Percentiles rank a stretch among this genome's conserved stretches.
These are phyloP conservation scores for Tricholoma saponaceum DNA, from an alignment of 768 basidiomycete species.

Conservation along the genomic window DNA sequence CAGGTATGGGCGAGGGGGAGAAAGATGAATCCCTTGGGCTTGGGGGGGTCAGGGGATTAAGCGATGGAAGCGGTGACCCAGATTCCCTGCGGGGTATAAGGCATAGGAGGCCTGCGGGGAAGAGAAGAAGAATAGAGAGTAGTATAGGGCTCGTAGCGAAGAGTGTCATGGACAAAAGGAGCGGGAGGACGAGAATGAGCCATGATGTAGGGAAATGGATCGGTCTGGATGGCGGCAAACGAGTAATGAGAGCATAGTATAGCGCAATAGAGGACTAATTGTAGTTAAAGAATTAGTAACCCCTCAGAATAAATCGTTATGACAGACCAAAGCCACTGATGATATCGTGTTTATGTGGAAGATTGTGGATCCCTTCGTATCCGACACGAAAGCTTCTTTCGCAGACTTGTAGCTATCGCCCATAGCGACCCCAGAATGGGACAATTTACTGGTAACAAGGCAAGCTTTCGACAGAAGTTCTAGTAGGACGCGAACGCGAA, in stretches of 20 bases:
- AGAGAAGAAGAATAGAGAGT: slow-evolving; percentile 46
- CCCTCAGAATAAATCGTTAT: background rate
- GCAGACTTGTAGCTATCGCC: slow-evolving; percentile 55
- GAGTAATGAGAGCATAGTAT: slow-evolving; percentile 56
- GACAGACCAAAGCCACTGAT: slow-evolving; percentile 29
- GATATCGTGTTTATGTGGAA: slow-evolving; percentile 66
- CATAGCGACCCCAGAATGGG: no score
- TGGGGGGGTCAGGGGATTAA: background rate
- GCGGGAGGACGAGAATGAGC: slow-evolving; percentile 63
- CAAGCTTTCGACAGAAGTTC: no score
- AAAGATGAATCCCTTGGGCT: slow-evolving; percentile 4
- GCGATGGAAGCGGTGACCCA: slow-evolving; percentile 52
- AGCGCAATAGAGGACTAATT: slow-evolving; percentile 67
- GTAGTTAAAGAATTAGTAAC: background rate
- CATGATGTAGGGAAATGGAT: slow-evolving; percentile 51
- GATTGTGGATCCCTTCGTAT: slow-evolving; percentile 67
- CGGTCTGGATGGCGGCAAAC: slow-evolving; percentile 33
- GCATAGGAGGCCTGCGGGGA: slow-evolving; percentile 42
- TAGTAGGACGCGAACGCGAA: no score
- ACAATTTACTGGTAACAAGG: no score
- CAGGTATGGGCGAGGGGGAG: slow-evolving; percentile 1
- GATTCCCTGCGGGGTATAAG: slow-evolving; percentile 36
- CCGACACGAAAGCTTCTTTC: slow-evolving; percentile 83
- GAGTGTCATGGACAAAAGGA: slow-evolving; percentile 79
- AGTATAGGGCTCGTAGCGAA: slow-evolving; percentile 55